Base-by-base conservation (phyloP, 2,329 filamentous ascomycete genomes). In the Elsinoe perseae region DNA sequence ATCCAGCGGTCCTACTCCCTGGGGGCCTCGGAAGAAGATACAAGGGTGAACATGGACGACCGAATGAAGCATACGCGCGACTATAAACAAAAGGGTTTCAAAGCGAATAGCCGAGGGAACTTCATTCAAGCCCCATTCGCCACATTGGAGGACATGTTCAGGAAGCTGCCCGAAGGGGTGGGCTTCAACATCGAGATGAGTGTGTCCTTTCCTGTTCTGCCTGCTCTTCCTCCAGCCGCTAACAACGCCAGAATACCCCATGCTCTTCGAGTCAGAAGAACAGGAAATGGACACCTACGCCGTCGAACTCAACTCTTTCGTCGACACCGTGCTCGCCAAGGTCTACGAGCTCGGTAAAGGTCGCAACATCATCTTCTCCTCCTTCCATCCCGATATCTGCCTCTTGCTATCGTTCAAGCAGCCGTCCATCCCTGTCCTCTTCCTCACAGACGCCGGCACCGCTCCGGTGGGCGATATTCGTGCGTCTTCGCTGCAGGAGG, bases 131-230 rank as follows among this genome's bases (percentile, higher is more conserved):
- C 88, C 0, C 90, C 92, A 0, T 98, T 98, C 72, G 91, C 92
- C 6, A 98, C 93, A 0, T 77, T 98, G 3, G 90, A 96, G 70
- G 89, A 96, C 60, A 84, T 97, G 68, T 96, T 98, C 74, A 81
- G 82, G 64, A 85, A 91, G 66, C 75, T 98, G 0, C 89, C 90
- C 0, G 80, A 86, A 60, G 78, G 82, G 12, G 87, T 95, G 20
- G 91, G 93, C 12, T 98, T 98, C 79, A 97, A 98, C 72, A 95
- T 98, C 63, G 93, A 98, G 75, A 87, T 98, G 80, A 97, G 76
- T 78, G 68, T 67, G 75, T 71, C 43, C 25, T 28, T n/a, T 42
- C 12, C 60, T 44, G 27, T 48, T 36, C 12, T 16, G 12, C 23
- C 20, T 16, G 12, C 23, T 16, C 36, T 16, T 28, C 2, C 42